Evolutionary conservation across 805 yeast species (phyloP), one percentile per base, ranked within the genome.

Genomic region (Nakazawaea populi): DNA sequence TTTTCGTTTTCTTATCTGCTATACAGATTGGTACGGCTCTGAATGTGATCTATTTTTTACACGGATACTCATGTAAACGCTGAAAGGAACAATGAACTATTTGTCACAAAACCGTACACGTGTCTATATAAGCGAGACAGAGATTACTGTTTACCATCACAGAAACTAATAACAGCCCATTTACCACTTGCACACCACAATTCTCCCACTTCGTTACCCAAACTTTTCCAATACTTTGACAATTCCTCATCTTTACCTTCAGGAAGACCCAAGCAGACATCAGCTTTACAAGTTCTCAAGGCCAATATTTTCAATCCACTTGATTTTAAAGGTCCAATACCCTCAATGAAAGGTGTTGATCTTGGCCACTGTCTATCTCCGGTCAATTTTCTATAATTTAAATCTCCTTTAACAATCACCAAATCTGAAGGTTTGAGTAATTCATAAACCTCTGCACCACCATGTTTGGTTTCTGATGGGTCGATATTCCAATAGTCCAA

Each of bases 281-380:
- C 99, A 1, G 98, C 97, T 69, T 94, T 94, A 66, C 96, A 85
- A 2, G 98, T 94, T 72, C 99, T 82, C 59, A 94, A 75, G 35
- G 95, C 79, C 52, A 89, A 72, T 30, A 89, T 58, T 12, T 82
- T 83, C 49, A 94, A 71, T 7, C 83, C 83, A 32, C 83, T 76
- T 0, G 67, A 56, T 1, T 86, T 85, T 56, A 92, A 73, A 4
- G 80, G 77, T 50, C 87, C 87, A 53, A 92, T 77, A 4, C 96
- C 92, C 0, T 68, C 65, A 4, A 54, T 58, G 71, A 92, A 95
- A 2, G 90, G 76, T 0, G 96, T 88, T 3, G 89, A 80, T 52
- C 85, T 77, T 18, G 82, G 82, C 99, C 99, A 94, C 59, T 75
- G 75, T 67, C 91, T 78, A 62, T 94, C 99, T 47, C 89, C 96